Evolutionary conservation across 2,329 filamentous ascomycete species (phyloP).

Genomic region (Blastomyces percursus): DNA sequence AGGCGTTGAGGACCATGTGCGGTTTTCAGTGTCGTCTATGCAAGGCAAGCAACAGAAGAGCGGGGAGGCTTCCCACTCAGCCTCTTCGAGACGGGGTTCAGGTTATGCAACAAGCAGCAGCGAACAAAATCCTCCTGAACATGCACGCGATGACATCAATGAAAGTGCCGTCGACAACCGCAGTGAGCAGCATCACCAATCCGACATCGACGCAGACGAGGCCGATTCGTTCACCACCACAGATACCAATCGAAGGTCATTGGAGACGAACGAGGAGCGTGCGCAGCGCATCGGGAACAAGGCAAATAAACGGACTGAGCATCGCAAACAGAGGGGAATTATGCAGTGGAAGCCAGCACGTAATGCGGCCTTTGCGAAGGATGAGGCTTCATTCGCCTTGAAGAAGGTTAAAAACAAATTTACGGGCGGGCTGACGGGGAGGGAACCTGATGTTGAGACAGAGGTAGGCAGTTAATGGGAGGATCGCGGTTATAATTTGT

Average conservation of each 20-base stretch:
- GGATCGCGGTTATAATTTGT: too few species aligned
- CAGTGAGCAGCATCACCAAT: conserved; percentile 21
- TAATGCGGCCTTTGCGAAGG: conserved; percentile 75
- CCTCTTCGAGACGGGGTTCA: neutral
- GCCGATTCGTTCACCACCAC: conserved; percentile 9
- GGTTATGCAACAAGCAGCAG: neutral
- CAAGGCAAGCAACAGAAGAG: too few species aligned
- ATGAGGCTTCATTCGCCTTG: conserved; percentile 71
- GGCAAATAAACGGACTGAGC: conserved; percentile 43
- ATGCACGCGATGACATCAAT: neutral
- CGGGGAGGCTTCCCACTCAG: neutral
- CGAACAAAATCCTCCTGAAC: neutral
- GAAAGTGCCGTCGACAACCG: conserved; percentile 15
- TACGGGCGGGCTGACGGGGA: conserved; percentile 58
- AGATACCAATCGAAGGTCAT: conserved; percentile 4
- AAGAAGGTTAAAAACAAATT: conserved; percentile 66
- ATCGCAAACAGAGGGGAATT: conserved; percentile 74
- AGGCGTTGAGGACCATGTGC: neutral
- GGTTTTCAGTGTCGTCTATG: neutral
- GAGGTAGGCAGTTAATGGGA: conserved; percentile 34
- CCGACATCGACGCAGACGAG: conserved; percentile 10
- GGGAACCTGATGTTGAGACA: conserved; percentile 82
- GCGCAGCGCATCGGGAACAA: conserved; percentile 21
- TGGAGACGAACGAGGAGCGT: conserved; percentile 13
- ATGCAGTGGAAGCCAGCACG: conserved; percentile 94